Evolutionary conservation across 2,329 filamentous ascomycete species (phyloP).

Genomic region (Epichloe hybrida): DNA sequence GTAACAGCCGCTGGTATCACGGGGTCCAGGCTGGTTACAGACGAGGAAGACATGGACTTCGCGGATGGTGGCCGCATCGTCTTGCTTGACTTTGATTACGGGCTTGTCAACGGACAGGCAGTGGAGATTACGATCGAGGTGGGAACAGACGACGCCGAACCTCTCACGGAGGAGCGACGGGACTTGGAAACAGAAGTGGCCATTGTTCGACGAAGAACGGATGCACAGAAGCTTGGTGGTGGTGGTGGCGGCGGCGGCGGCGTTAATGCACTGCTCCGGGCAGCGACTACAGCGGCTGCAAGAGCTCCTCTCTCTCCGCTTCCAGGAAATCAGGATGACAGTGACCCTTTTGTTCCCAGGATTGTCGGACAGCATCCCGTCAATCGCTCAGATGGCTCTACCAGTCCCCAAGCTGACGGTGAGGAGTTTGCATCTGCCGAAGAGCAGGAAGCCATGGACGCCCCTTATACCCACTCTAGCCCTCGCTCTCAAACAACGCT

Average conservation of each 20-base stretch:
- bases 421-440: slow-evolving; percentile 36
- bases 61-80: slow-evolving; percentile 65
- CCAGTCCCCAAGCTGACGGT: slow-evolving; percentile 20
- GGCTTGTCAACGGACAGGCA: slow-evolving; percentile 38
- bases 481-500: slow-evolving; percentile 60
- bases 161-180: slow-evolving; percentile 58
- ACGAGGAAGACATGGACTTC: slow-evolving; percentile 60
- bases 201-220: slow-evolving; percentile 61
- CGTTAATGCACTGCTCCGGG: slow-evolving; percentile 33
- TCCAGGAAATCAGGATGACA: slow-evolving; percentile 20
- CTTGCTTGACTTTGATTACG: slow-evolving; percentile 62
- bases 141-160: slow-evolving; percentile 54
- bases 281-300: slow-evolving; percentile 29
- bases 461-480: slow-evolving; percentile 58
- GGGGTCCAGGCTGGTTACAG: slow-evolving; percentile 40
- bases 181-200: slow-evolving; percentile 69
- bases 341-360: slow-evolving; percentile 40
- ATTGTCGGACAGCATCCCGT: slow-evolving; percentile 23
- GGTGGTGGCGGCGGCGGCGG: slow-evolving; percentile 7
- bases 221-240: slow-evolving; percentile 44
- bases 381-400: slow-evolving; percentile 9
- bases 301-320: slow-evolving; percentile 16
- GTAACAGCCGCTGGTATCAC: slow-evolving; percentile 59
- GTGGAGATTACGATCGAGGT: slow-evolving; percentile 58
- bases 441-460: slow-evolving; percentile 50